Percentiles rank a stretch among this genome's conserved stretches.
phyloP scores from a whole-genome alignment of 352 stramenopile species.

The Phytophthora melonis region DNA sequence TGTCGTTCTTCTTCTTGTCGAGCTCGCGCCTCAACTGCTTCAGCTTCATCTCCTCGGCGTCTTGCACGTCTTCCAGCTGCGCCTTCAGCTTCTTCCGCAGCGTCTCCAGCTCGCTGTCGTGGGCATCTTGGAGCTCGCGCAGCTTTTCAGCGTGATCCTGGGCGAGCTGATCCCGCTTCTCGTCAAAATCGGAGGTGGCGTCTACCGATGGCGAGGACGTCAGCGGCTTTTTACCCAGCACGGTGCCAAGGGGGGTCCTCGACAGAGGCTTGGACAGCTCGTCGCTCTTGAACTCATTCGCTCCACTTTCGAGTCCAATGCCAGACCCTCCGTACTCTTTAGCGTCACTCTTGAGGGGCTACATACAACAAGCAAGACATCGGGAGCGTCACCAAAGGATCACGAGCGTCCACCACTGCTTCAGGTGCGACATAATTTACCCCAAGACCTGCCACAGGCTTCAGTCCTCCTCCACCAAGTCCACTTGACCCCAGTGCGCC shows the following conservation, averaged over 20 bases:
- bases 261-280: constrained; percentile 47
- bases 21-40: constrained; percentile 72
- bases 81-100: constrained; percentile 59
- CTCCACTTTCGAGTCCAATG: constrained; percentile 10
- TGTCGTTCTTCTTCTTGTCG: constrained; percentile 72
- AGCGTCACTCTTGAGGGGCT: constrained; percentile 45
- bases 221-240: constrained; percentile 65
- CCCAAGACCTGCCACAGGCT: constrained; percentile 55
- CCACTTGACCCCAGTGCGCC: constrained; percentile 39
- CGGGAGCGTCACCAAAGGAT: too few species aligned
- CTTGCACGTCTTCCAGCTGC: constrained; percentile 60
- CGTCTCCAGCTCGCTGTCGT: constrained; percentile 46
- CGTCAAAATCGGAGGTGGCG: constrained; percentile 46
- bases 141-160: constrained; percentile 56
- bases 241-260: constrained; percentile 56
- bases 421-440: constrained; percentile 38
- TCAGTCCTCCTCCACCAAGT: constrained; percentile 42
- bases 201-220: constrained; percentile 43
- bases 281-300: constrained; percentile 23
- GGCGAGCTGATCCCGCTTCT: constrained; percentile 58
- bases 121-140: constrained; percentile 42
- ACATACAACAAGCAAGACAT: constrained; percentile 5
- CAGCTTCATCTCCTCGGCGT: constrained; percentile 62
- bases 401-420: too few species aligned
- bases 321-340: constrained; percentile 25